Evolutionary conservation across 2,329 filamentous ascomycete species (phyloP).

Genomic region (Proliferodiscus dingleyae): DNA sequence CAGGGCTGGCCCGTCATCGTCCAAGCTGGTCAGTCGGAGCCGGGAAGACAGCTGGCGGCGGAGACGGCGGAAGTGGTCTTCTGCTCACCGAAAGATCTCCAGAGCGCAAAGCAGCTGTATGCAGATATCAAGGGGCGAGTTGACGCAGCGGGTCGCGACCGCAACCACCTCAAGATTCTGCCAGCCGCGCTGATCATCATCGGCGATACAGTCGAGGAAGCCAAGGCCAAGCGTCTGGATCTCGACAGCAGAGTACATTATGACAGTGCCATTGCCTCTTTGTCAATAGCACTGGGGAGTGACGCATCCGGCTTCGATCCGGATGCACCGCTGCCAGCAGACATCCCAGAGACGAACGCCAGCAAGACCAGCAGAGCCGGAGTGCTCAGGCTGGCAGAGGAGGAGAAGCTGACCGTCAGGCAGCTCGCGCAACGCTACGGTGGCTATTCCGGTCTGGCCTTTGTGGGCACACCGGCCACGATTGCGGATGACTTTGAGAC

Average conservation of each 20-base stretch:
- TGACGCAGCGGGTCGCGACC: slow-evolving; percentile 40
- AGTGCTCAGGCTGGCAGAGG: slow-evolving; percentile 40
- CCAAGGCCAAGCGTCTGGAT: slow-evolving; percentile 42
- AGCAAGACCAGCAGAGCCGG: slow-evolving; percentile 45
- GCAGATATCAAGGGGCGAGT: slow-evolving; percentile 46
- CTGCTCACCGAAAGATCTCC: slow-evolving; percentile 33
- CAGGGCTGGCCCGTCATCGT: slow-evolving; percentile 64
- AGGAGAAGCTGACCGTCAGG: slow-evolving; percentile 44
- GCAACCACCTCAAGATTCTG: slow-evolving; percentile 45
- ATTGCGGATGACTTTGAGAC: slow-evolving; percentile 45
- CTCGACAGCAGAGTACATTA: slow-evolving; percentile 50
- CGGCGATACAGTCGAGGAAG: slow-evolving; percentile 45
- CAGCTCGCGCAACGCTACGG: slow-evolving; percentile 48
- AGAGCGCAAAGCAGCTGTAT: slow-evolving; percentile 43
- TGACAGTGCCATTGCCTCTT: slow-evolving; percentile 48
- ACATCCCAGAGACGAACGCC: slow-evolving; percentile 49
- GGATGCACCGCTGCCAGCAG: slow-evolving; percentile 42
- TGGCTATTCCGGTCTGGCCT: slow-evolving; percentile 45
- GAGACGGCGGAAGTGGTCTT: slow-evolving; percentile 68
- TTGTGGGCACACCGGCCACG: slow-evolving; percentile 44
- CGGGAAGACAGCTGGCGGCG: slow-evolving; percentile 61
- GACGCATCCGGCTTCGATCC: slow-evolving; percentile 46
- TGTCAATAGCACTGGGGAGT: slow-evolving; percentile 43
- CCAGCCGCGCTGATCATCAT: slow-evolving; percentile 47
- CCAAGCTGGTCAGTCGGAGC: slow-evolving; percentile 62